Conservation (phyloP, 805 yeast species). For the Osmozyma mogii region DNA sequence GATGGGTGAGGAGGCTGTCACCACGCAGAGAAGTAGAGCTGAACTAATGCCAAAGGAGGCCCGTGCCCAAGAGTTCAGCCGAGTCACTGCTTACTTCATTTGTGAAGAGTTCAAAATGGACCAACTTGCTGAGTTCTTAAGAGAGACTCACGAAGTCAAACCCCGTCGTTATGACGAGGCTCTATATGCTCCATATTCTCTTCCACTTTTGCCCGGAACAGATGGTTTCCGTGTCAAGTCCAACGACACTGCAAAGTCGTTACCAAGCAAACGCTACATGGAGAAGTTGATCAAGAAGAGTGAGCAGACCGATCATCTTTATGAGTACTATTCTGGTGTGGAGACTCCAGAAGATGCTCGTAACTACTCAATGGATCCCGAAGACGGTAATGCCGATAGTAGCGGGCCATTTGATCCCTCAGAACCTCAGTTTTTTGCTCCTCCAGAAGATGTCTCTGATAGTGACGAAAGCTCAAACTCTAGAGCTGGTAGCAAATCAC, state of each 20-base stretch:
- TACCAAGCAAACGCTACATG: constrained; percentile 45
- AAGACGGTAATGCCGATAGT: constrained; percentile 29
- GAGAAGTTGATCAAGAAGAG: constrained; percentile 72
- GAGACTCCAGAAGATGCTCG: constrained; percentile 54
- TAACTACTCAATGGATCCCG: constrained; percentile 41
- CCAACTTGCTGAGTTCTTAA: constrained; percentile 55
- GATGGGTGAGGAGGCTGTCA: no score
- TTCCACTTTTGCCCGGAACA: constrained; percentile 81
- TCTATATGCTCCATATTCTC: constrained; percentile 79
- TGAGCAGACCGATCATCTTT: constrained; percentile 86
- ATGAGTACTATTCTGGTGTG: constrained; percentile 80
- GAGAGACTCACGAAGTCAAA: constrained; percentile 67
- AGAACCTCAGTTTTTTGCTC: constrained; percentile 85
- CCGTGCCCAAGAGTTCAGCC: constrained; percentile 56
- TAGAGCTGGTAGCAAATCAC: constrained; percentile 5
- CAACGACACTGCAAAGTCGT: constrained; percentile 42
- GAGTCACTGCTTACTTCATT: constrained; percentile 89
- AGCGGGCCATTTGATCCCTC: constrained; percentile 75
- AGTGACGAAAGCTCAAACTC: constrained; percentile 5
- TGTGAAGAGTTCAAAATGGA: constrained; percentile 73
- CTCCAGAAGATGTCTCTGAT: constrained; percentile 16
- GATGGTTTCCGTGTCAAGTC: constrained; percentile 72
- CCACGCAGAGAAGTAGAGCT: constrained; percentile 36
- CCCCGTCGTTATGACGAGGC: constrained; percentile 90
- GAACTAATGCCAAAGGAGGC: constrained; percentile 53